Evolutionary conservation across 306 rosid genomes (phyloP).

Genomic region (Aeschynomene evenia): DNA sequence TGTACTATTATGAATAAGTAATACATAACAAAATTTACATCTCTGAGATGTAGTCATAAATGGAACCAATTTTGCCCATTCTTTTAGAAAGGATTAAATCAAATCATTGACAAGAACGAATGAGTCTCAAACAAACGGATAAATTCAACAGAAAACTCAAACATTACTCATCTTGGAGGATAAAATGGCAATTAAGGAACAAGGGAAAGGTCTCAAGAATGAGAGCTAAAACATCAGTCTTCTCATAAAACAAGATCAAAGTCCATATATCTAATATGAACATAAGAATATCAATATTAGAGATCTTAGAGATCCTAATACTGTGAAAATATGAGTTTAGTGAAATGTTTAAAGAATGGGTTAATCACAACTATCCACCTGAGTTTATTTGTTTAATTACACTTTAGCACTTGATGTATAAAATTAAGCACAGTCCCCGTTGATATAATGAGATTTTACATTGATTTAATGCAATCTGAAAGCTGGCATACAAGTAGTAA

Average conservation of each 20-base stretch:
- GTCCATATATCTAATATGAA: background rate
- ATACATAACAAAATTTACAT: slow-evolving; percentile 3
- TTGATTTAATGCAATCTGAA: slow-evolving; percentile 4
- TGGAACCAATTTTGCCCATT: background rate
- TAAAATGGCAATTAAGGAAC: background rate
- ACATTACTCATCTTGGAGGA: background rate
- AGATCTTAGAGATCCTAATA: slow-evolving; percentile 2
- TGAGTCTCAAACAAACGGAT: background rate
- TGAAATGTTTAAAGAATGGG: slow-evolving; percentile 1
- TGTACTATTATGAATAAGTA: background rate
- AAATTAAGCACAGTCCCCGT: background rate
- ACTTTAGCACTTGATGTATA: background rate
- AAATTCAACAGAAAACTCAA: background rate
- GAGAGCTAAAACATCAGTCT: slow-evolving; percentile 5
- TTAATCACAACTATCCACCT: background rate
- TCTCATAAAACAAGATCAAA: slow-evolving; percentile 7
- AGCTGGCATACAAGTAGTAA: slow-evolving; percentile 9
- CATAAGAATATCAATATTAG: background rate
- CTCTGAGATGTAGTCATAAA: slow-evolving; percentile 1
- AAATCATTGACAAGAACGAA: background rate
- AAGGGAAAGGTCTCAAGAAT: slow-evolving; percentile 6
- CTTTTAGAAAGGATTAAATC: background rate
- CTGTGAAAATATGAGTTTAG: background rate
- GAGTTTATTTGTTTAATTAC: background rate
- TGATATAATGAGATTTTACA: slow-evolving; percentile 13